Conservation (phyloP, 352 stramenopile species). For the Phytopythium sindhum region DNA sequence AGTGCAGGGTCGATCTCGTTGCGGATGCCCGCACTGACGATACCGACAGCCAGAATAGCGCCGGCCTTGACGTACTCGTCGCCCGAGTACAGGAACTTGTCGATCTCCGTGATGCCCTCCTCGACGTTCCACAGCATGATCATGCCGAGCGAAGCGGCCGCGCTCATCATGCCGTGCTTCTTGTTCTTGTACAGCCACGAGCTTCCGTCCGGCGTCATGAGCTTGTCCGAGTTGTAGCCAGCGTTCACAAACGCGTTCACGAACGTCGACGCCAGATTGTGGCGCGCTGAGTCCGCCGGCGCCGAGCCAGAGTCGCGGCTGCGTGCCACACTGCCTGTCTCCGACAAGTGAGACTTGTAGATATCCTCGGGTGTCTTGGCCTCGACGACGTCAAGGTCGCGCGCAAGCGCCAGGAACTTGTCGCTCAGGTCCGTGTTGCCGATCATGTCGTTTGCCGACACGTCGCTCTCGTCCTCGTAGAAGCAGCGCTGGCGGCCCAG, state of each 20-base stretch:
- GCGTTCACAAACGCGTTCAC: conserved; percentile 99
- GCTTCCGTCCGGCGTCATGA: conserved; percentile 92
- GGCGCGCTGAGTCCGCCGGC: conserved; percentile 94
- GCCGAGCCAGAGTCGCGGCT: conserved; percentile 68
- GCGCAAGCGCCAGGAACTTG: conserved; percentile 95
- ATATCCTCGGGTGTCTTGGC: conserved; percentile 98
- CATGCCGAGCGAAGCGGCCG: conserved; percentile 95
- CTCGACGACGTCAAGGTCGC: conserved; percentile 97
- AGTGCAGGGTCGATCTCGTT: conserved; percentile 98
- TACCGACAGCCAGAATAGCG: conserved; percentile 96
- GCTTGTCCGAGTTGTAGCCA: conserved; percentile 97
- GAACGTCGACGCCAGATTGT: conserved; percentile 99
- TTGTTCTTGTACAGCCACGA: conserved; percentile 99
- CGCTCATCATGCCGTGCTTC: conserved; percentile 99
- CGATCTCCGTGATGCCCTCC: conserved; percentile 98
- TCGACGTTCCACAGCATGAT: conserved; percentile 99
- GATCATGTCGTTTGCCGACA: conserved; percentile 92
- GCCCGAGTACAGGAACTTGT: conserved; percentile 99
- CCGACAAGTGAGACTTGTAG: conserved; percentile 99
- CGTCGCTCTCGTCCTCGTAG: conserved; percentile 92
- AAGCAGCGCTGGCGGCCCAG: conserved; percentile 94
- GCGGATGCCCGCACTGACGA: conserved; percentile 91
- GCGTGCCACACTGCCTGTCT: conserved; percentile 88
- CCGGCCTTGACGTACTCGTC: conserved; percentile 99
- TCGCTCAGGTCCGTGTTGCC: conserved; percentile 96